A percentile compares a stretch with the other conserved stretches of the same genome.
Conservation (phyloP, 1,139 yeast species). For the Pichia sp. region DNA sequence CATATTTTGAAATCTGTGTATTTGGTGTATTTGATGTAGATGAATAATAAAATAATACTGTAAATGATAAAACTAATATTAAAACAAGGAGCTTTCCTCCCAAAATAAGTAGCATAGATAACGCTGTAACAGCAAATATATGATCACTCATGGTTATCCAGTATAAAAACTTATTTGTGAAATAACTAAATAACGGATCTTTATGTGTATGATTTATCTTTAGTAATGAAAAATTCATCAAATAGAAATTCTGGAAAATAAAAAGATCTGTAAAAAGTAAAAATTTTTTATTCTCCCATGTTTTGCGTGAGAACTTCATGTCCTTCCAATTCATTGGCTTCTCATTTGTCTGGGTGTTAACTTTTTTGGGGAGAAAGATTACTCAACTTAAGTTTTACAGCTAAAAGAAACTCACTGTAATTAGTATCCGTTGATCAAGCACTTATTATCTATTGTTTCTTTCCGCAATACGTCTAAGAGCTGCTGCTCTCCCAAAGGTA, state of each 20-base stretch:
- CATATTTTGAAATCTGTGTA: background rate
- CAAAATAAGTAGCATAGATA: slow-evolving; percentile 1
- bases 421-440: too few species aligned
- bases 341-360: background rate
- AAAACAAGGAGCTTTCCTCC: slow-evolving; percentile 8
- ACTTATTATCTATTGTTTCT: too few species aligned
- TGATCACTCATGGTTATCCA: slow-evolving; percentile 5
- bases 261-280: background rate
- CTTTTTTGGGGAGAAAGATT: too few species aligned
- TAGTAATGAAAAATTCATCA: background rate
- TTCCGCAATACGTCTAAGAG: too few species aligned
- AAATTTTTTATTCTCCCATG: background rate
- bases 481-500: background rate
- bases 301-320: background rate
- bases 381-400: too few species aligned
- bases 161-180: background rate
- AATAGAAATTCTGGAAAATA: background rate
- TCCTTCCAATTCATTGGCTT: background rate
- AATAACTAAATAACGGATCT: background rate
- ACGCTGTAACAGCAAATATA: background rate
- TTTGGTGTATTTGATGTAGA: background rate
- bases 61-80: slow-evolving; percentile 1
- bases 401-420: too few species aligned
- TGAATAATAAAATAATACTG: slow-evolving; percentile 6
- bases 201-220: background rate